These are phyloP conservation scores for Sporothrix euskadiensis DNA, from an alignment of 2,329 filamentous ascomycete genomes.

Conservation along the genomic window DNA sequence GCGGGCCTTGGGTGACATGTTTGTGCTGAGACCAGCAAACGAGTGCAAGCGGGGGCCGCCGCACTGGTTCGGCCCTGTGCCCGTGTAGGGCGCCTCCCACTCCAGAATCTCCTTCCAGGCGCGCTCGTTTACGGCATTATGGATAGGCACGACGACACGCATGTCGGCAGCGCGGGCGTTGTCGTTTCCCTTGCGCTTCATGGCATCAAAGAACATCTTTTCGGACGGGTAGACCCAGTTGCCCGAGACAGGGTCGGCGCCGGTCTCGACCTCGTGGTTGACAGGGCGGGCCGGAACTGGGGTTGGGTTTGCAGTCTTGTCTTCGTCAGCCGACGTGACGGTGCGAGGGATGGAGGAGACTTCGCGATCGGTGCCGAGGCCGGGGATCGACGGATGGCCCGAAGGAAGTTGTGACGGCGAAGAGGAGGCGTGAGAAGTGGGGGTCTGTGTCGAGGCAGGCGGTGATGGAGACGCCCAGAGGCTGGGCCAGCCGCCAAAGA, in stretches of 20 bases:
- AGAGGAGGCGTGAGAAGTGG: not conserved
- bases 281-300: constrained; percentile 41
- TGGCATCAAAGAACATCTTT: constrained; percentile 96
- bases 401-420: not conserved
- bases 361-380: constrained; percentile 67
- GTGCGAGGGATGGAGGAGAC: constrained; percentile 75
- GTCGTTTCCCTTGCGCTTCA: constrained; percentile 85
- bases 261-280: constrained; percentile 78
- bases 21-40: constrained; percentile 71
- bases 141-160: constrained; percentile 90
- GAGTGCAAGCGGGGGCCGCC: constrained; percentile 79
- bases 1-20: constrained; percentile 78
- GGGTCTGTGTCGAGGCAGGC: not conserved
- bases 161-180: constrained; percentile 72
- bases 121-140: constrained; percentile 97
- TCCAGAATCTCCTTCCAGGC: constrained; percentile 89
- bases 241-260: constrained; percentile 66
- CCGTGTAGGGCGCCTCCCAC: constrained; percentile 74
- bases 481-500: constrained; percentile 27
- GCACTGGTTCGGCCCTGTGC: constrained; percentile 56
- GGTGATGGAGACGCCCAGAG: constrained; percentile 21
- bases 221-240: constrained; percentile 99
- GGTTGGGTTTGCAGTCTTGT: constrained; percentile 39
- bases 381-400: constrained; percentile 29
- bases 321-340: constrained; percentile 32